These are phyloP conservation scores for Takakia lepidozioides DNA, from an alignment of 225 moss, liverwort and hornwort species.

Conservation along the genomic window DNA sequence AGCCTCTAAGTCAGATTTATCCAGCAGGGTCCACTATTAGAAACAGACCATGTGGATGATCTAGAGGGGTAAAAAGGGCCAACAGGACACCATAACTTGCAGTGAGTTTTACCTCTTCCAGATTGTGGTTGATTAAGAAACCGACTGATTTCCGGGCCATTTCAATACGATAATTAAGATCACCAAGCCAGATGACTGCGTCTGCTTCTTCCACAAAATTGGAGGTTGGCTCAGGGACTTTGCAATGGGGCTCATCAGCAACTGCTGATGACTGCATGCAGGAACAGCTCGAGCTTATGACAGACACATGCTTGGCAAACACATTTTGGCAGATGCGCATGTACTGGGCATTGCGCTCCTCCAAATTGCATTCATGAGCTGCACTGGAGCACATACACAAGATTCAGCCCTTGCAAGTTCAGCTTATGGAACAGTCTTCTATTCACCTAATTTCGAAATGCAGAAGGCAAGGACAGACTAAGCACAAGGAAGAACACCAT, in stretches of 20 bases:
- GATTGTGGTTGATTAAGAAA: slow-evolving; percentile 52
- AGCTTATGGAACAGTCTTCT: not conserved
- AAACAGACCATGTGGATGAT: too few relatives aligned
- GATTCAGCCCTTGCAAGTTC: slow-evolving; percentile 7
- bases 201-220: slow-evolving; percentile 67
- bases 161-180: slow-evolving; percentile 82
- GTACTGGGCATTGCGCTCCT: slow-evolving; percentile 36
- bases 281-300: slow-evolving; percentile 48
- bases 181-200: slow-evolving; percentile 85
- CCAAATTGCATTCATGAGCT: slow-evolving; percentile 36
- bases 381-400: slow-evolving; percentile 26
- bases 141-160: slow-evolving; percentile 55
- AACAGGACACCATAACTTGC: too few relatives aligned
- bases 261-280: slow-evolving; percentile 32
- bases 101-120: slow-evolving; percentile 52
- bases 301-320: slow-evolving; percentile 46
- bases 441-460: not conserved
- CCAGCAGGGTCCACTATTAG: too few relatives aligned
- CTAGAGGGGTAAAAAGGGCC: too few relatives aligned
- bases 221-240: slow-evolving; percentile 26
- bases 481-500: not conserved
- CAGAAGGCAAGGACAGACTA: not conserved
- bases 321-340: slow-evolving; percentile 24
- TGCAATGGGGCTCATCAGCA: slow-evolving; percentile 35
- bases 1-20: too few relatives aligned